A percentile compares a stretch with the other conserved stretches of the same genome.
Conservation (phyloP, 2,329 filamentous ascomycete genomes). For the Ophiostoma sp. region DNA sequence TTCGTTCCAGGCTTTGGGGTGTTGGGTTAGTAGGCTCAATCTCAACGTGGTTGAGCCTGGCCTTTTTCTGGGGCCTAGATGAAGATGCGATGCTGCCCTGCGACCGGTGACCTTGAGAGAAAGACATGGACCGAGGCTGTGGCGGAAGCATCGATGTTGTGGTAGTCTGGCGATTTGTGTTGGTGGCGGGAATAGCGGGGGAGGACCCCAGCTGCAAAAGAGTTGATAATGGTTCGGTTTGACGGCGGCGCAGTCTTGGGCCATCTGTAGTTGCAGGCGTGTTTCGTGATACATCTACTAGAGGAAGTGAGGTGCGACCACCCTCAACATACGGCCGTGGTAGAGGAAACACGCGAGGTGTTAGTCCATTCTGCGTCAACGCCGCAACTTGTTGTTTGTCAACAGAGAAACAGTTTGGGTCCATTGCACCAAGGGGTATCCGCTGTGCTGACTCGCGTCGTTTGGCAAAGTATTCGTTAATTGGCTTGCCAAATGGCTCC, state of each 20-base stretch:
- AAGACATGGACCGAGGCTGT: slow-evolving; percentile 6
- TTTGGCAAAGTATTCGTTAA: slow-evolving; percentile 57
- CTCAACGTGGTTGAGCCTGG: slow-evolving; percentile 52
- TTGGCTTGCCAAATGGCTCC: slow-evolving; percentile 47
- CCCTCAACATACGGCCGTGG: slow-evolving; percentile 57
- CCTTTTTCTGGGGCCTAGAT: slow-evolving; percentile 56
- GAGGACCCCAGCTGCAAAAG: slow-evolving; percentile 38
- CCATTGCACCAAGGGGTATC: slow-evolving; percentile 63
- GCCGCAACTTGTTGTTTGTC: slow-evolving; percentile 51
- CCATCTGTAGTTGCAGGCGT: slow-evolving; percentile 37
- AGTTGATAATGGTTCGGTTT: slow-evolving; percentile 54
- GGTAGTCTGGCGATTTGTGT: slow-evolving; percentile 19
- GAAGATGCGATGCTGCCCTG: background rate
- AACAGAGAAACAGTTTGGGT: slow-evolving; percentile 59
- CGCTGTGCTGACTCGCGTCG: slow-evolving; percentile 42
- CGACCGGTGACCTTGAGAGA: background rate
- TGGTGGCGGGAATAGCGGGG: background rate
- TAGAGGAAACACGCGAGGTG: slow-evolving; percentile 59
- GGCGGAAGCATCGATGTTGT: slow-evolving; percentile 18
- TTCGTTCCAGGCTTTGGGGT: slow-evolving; percentile 42
- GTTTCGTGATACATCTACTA: slow-evolving; percentile 18
- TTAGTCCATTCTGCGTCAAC: slow-evolving; percentile 51
- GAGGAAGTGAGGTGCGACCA: slow-evolving; percentile 28
- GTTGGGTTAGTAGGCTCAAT: slow-evolving; percentile 28
- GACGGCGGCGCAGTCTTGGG: slow-evolving; percentile 48